A percentile compares a stretch with the other conserved stretches of the same genome.
Evolutionary conservation across 495 filamentous ascomycete species (phyloP).

Genomic region (Talaromyces borbonicus): DNA sequence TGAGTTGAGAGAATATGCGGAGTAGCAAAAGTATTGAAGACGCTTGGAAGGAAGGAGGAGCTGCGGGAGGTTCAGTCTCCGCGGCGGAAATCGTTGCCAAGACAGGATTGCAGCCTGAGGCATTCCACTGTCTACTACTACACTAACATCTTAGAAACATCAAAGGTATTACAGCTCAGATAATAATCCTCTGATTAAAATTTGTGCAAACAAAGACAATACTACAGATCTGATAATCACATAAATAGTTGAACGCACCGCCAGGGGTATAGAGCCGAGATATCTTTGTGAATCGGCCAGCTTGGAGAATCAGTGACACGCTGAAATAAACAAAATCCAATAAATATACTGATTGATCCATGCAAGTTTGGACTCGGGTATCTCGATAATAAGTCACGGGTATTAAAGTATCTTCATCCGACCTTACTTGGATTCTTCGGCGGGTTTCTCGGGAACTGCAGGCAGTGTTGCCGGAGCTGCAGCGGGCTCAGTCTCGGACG

Average conservation of each 20-base stretch:
- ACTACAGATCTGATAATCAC: too few relatives aligned
- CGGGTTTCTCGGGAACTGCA: too few relatives aligned
- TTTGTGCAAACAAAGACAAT: too few relatives aligned
- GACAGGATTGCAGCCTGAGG: not conserved
- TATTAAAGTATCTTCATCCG: not conserved
- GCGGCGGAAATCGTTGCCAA: constrained; percentile 3
- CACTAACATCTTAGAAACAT: too few relatives aligned
- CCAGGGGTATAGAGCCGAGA: constrained; percentile 6
- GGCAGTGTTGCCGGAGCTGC: constrained; percentile 13
- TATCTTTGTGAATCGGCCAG: too few relatives aligned
- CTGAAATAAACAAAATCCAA: not conserved
- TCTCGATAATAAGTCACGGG: constrained; percentile 5
- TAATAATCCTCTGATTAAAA: too few relatives aligned
- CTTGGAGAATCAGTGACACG: not conserved
- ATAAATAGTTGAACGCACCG: too few relatives aligned
- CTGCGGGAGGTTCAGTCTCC: too few relatives aligned
- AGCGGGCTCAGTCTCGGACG: constrained; percentile 8
- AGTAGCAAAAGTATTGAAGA: not conserved
- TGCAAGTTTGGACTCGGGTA: constrained; percentile 4
- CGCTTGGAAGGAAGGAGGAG: not conserved
- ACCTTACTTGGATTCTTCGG: constrained; percentile 20
- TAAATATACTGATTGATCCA: not conserved
- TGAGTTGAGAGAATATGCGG: too few relatives aligned
- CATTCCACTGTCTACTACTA: too few relatives aligned
- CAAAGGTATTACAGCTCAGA: too few relatives aligned